Base-by-base conservation (phyloP, 805 yeast species). In the Ascoidea asiatica region DNA sequence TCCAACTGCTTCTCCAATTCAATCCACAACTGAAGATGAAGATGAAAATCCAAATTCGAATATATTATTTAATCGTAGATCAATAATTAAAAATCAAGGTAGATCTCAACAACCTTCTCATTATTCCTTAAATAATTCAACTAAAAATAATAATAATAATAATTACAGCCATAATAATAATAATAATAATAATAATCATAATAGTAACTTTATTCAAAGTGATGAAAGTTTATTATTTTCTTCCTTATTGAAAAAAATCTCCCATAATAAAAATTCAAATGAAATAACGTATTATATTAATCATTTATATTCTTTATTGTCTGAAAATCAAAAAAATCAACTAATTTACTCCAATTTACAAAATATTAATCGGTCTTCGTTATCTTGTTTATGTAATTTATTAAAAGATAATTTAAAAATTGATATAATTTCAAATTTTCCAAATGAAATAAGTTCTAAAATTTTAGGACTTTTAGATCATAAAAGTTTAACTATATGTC, bases 381-480 rank as follows among this genome's bases (percentile, higher is more conserved):
- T 87, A 43, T 78, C 87, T 41, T 66, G 79, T 11, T 60, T 87
- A 43, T 68, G 72, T 23, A 68, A 70, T 13, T 53, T 71, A 2
- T 65, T 85, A 13, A 69, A 70, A 22, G 58, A 63, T 5, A 70
- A 77, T 8, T 69, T 92, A 54, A 74, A 77, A 51, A 74, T 90
- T 54, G 97, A 92, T 55, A 61, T 92, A 38, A 58, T 90, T 7
- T 57, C 77, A 11, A 63, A 72, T 41, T 63, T 92, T 23, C 98
- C 98, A 0, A 54, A 74, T 0, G 97, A 92, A 56, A 66, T 92
- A 8, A 62, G 85, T 2, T 65, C 74, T 51, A 72, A 76, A 40
- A 77, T 92, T 7, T 65, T 92, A 43, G 63, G 72, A 2, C 70
- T 75, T 46, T 65, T 90, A 46, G 89, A 85, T 55, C 71, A 73